Conservation (phyloP, 257 asterid species). For the Jasminum sambac region DNA sequence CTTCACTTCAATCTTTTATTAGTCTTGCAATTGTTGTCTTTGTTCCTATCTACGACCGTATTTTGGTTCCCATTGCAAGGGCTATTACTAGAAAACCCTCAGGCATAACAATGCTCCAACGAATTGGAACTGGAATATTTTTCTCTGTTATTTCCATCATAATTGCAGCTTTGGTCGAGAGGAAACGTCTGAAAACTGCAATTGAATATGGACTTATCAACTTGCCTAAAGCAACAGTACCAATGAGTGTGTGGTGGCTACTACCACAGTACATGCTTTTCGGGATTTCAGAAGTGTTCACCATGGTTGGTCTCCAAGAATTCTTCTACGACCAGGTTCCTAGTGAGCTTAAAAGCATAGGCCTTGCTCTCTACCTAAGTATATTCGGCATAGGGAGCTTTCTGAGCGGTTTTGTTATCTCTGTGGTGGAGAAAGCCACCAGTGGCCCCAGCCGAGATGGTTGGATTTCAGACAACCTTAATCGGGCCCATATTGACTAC, state of each 20-base stretch:
- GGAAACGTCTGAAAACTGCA: slow-evolving; percentile 38
- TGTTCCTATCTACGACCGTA: slow-evolving; percentile 53
- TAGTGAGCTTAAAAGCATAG: slow-evolving; percentile 46
- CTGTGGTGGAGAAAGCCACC: slow-evolving; percentile 43
- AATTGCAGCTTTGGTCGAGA: slow-evolving; percentile 44
- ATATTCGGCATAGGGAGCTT: slow-evolving; percentile 60
- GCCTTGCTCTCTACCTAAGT: slow-evolving; percentile 56
- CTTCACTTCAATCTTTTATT: slow-evolving; percentile 48
- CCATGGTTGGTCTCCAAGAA: slow-evolving; percentile 63
- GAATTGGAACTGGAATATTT: slow-evolving; percentile 38
- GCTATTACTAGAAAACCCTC: slow-evolving; percentile 37
- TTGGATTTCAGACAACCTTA: slow-evolving; percentile 66
- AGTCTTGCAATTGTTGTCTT: slow-evolving; percentile 39
- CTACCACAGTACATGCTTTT: slow-evolving; percentile 51
- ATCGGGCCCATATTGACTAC: slow-evolving; percentile 65
- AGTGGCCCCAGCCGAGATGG: slow-evolving; percentile 35
- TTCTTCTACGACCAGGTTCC: slow-evolving; percentile 73
- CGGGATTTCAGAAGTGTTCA: slow-evolving; percentile 53
- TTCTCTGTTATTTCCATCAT: slow-evolving; percentile 30
- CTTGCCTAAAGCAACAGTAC: slow-evolving; percentile 38
- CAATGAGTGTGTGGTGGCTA: slow-evolving; percentile 61
- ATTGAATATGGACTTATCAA: slow-evolving; percentile 34
- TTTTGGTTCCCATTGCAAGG: slow-evolving; percentile 48
- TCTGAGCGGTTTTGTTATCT: slow-evolving; percentile 57
- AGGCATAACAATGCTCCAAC: slow-evolving; percentile 50